Evolutionary conservation across 148 eudicot species (phyloP).

Genomic region (Simmondsia chinensis): DNA sequence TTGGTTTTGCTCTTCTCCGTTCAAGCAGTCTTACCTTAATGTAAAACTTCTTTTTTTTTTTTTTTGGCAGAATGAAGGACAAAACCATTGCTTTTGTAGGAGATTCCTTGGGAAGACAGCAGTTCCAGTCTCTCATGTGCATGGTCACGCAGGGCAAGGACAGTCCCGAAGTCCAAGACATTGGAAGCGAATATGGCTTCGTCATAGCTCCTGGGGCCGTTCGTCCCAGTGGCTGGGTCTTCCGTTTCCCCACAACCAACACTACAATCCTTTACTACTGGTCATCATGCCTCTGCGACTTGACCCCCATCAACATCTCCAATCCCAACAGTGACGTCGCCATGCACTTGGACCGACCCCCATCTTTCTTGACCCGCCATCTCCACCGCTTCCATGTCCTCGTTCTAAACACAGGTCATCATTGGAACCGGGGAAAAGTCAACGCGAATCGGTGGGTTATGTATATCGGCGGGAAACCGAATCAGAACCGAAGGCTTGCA

Average conservation of each 20-base stretch:
- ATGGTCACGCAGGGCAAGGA: slow-evolving; percentile 61
- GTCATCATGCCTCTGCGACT: slow-evolving; percentile 53
- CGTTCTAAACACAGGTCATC: slow-evolving; percentile 57
- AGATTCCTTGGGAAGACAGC: slow-evolving; percentile 62
- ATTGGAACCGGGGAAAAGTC: slow-evolving; percentile 56
- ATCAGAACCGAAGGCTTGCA: slow-evolving; percentile 23
- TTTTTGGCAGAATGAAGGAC: slow-evolving; percentile 58
- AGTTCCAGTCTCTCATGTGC: slow-evolving; percentile 61
- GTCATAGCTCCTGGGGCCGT: slow-evolving; percentile 25
- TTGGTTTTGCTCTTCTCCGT: too few species aligned
- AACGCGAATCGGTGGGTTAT: slow-evolving; percentile 55
- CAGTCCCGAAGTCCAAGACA: slow-evolving; percentile 28
- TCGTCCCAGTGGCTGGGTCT: slow-evolving; percentile 63
- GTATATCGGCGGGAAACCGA: slow-evolving; percentile 41
- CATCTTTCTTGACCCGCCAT: slow-evolving; percentile 29
- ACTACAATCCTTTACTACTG: slow-evolving; percentile 53
- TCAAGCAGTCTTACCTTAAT: too few species aligned
- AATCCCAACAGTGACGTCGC: slow-evolving; percentile 30
- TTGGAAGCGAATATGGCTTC: slow-evolving; percentile 40
- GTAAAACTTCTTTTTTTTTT: too few species aligned
- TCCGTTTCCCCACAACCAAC: slow-evolving; percentile 38
- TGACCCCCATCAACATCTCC: slow-evolving; percentile 21
- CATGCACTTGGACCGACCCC: slow-evolving; percentile 61
- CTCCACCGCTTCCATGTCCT: slow-evolving; percentile 36
- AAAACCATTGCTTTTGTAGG: slow-evolving; percentile 64